These are phyloP conservation scores for Leucoagaricus sp. DNA, from an alignment of 1,284 basidiomycete species.

Conservation along the genomic window DNA sequence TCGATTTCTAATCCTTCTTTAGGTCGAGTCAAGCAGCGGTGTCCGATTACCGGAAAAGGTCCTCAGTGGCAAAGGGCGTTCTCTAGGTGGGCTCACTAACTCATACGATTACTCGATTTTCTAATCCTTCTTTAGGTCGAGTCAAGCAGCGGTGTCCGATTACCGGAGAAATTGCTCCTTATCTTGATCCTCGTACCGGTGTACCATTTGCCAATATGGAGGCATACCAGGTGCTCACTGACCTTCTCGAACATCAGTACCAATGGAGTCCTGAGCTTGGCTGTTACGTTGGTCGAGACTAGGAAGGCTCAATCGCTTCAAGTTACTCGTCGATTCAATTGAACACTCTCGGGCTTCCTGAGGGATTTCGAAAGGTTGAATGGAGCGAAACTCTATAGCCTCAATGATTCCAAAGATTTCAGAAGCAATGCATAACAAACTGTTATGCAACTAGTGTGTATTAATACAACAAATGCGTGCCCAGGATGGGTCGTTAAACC, in stretches of 20 bases:
- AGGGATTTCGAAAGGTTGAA: background rate
- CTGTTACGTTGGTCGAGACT: constrained; percentile 48
- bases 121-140: constrained; percentile 56
- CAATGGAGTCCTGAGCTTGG: constrained; percentile 61
- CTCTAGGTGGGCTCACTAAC: constrained; percentile 47
- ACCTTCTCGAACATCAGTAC: constrained; percentile 62
- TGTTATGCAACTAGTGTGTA: constrained; percentile 8
- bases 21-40: constrained; percentile 65
- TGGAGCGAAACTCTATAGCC: too few relatives aligned
- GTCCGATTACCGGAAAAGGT: constrained; percentile 70
- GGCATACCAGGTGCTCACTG: constrained; percentile 66
- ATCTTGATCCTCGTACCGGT: constrained; percentile 75
- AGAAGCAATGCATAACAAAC: constrained; percentile 1
- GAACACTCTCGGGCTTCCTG: background rate
- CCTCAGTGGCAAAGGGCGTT: constrained; percentile 59
- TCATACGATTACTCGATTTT: background rate
- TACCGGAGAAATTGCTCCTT: constrained; percentile 64
- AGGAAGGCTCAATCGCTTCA: background rate
- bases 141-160: constrained; percentile 63
- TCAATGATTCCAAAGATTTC: background rate
- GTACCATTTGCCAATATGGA: constrained; percentile 72
- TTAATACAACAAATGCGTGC: constrained; percentile 8
- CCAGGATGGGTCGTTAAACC: background rate
- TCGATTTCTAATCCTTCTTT: background rate
- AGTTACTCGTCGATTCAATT: too few relatives aligned